Base-by-base conservation (phyloP, 2,329 filamentous ascomycete species). In the Alternaria burnsii region DNA sequence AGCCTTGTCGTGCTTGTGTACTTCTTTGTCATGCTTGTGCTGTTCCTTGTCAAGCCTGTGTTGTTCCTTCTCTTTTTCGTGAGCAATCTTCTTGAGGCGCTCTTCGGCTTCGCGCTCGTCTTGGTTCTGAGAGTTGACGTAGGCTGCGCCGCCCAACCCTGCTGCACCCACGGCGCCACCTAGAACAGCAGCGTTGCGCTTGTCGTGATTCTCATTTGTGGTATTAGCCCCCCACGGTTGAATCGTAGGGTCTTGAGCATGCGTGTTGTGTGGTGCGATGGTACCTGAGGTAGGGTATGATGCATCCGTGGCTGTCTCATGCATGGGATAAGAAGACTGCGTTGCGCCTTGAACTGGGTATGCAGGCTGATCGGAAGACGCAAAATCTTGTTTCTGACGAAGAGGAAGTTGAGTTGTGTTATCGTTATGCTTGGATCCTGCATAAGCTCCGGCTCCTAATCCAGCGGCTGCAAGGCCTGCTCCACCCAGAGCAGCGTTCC, bases 51-150 rank as follows among this genome's bases (percentile, higher is more conserved):
- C 57, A 7, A 67, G 47, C 18, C 55, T 56, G 41, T 69, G 65
- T 18, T 63, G 59, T 30, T 66, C 69, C 52, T 71, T 68, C 36
- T 72, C 65, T 12, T 52, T 52, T 7, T 65, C 62, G 12, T 62
- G 54, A 5, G 59, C 47, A 14, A 66, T 63, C 56, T 51, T 71
- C 55, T 47, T 73, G 65, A 44, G 63, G 41, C 36, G 55, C 40
- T 74, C 69, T 18, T 75, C 74, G 28, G 75, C 67, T 5, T 71
- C 73, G 52, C 72, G 73, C 16, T 75, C 71, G 36, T 78, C 71
- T 24, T 64, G 51, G 16, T 74, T 68, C 46, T 77, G 71, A 8
- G 69, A 70, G 48, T 71, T 63, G 3, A 66, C 71, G 51, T 77
- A 72, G 10, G 68, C 69, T 14, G 69, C 74, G n/a, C 71, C 75